Base-by-base conservation (phyloP, 2,329 filamentous ascomycete species). In the Colletotrichum abscissum region DNA sequence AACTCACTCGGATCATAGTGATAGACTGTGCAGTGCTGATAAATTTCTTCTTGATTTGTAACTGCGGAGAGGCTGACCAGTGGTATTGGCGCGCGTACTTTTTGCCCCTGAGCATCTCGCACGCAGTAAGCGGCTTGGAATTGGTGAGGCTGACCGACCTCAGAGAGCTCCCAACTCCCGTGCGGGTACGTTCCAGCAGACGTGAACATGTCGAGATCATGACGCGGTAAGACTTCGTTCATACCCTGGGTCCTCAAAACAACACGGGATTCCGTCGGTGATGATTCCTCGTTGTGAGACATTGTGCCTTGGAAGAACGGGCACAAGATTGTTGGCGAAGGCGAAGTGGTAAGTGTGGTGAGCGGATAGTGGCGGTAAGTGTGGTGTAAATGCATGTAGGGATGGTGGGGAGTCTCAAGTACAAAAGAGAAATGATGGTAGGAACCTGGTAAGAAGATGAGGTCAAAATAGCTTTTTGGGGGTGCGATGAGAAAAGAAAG, bases 1-100 rank as follows among this genome's bases (percentile, higher is more conserved):
- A 7, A 57, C 70, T 73, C 22, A 70, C 70, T 14, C 7, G 70
- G 59, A 11, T 68, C 60, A 52, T 65, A 73, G 16, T 70, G 70
- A 52, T 70, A 73, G 28, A 73, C 70, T 35, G 67, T 73, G 67
- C 70, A 73, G 60, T 73, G 70, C 35, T 73, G 52, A 30, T 59
- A 73, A 5, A 73, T 59, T n/a, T 73, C 70, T n/a, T 70, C 59
- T 22, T 73, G 67, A 22, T 56, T 73, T 5, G 67, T 70, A 4
- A 70, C 70, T 5, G 70, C 70, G 14, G 70, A 73, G 19, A 73
- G 14, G 8, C 69, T 70, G 42, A 65, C 70, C n/a, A 67, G 60
- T 30, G 70, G 59, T 55, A 73, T 73, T 38, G 70, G 67, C 6
- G 60, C 70, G 16, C 59, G 66, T 19, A 73, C 60, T 11, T 70